Base-by-base conservation (phyloP, 371 early-diverging fungal genomes). In the Apophysomyces trapeziformis region DNA sequence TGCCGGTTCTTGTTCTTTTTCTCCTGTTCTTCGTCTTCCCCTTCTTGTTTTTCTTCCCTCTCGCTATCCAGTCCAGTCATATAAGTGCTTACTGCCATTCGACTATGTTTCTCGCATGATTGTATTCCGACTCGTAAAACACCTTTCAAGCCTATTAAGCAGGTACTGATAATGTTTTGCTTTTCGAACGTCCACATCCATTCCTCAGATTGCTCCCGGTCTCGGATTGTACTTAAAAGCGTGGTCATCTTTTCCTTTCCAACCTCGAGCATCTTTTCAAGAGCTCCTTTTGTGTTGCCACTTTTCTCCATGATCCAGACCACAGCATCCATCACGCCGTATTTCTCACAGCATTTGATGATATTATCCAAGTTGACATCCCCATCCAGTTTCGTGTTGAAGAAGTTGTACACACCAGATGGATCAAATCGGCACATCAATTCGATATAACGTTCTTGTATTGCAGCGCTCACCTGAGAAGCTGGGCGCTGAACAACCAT, bases 251-350 rank as follows among this genome's bases (percentile, higher is more conserved):
- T 82, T 16, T 85, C 88, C 66, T 77, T 78, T 18, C 89, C 86
- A n/a, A 86, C 84, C 18, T 83, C 83, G 35, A 89, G 67, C 67
- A 92, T 82, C 56, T 87, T 87, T 16, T 80, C 78, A 26, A 93
- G 68, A 0, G 94, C 92, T 0, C 88, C 90, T 36, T 80, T 77
- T 1, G 87, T 83, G 66, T 92, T 79, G 0, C 92, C 92, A 45
- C 78, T 87, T 58, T 86, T 78, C 66, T 92, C 92, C 75, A 91
- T 78, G 21, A 93, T 87, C 93, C 94, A 93, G 7, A 92, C 89
- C 8, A 88, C 90, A 0, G 92, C 91, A 68, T 90, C 89, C 26
- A 86, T 83, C 1, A 90, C 87, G 9, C 85, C 84, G 18, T 87
- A 67, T 13, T 80, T 46, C 61, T 86, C 86, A 59, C 92, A 92